Conservation (phyloP, 192 early-diverging fungal genomes). For the Linnemannia schmuckeri region DNA sequence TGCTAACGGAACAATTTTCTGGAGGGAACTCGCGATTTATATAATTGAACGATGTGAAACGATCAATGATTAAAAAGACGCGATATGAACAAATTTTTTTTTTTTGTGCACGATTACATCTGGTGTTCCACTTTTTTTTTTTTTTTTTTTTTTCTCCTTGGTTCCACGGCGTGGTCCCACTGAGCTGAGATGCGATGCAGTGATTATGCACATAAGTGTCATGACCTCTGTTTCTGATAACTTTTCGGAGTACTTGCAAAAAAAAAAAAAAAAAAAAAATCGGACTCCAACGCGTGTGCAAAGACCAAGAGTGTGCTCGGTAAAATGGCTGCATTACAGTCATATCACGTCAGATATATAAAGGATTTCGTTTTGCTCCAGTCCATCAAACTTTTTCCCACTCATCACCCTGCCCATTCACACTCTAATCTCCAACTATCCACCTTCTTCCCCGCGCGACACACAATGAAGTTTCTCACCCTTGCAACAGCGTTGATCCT, state of each 20-base stretch:
- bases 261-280: too few relatives aligned
- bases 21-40: not conserved
- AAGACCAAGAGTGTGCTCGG: too few relatives aligned
- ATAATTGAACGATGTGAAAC: not conserved
- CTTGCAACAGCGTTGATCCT: not conserved
- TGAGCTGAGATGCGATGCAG: not conserved
- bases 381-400: too few relatives aligned
- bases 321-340: too few relatives aligned
- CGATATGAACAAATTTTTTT: not conserved
- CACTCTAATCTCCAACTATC: too few relatives aligned
- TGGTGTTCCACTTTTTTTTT: not conserved
- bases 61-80: not conserved
- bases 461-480: slow-evolving; percentile 18
- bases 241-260: too few relatives aligned
- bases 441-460: not conserved
- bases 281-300: too few relatives aligned
- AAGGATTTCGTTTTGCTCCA: too few relatives aligned
- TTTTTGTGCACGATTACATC: too few relatives aligned
- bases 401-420: not conserved
- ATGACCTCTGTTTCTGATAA: not conserved
- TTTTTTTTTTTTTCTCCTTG: not conserved
- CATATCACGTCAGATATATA: too few relatives aligned
- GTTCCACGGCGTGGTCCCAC: not conserved
- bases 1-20: not conserved
- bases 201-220: not conserved